Conservation (phyloP, 139 green algal species). For the Zygnema cylindricum region DNA sequence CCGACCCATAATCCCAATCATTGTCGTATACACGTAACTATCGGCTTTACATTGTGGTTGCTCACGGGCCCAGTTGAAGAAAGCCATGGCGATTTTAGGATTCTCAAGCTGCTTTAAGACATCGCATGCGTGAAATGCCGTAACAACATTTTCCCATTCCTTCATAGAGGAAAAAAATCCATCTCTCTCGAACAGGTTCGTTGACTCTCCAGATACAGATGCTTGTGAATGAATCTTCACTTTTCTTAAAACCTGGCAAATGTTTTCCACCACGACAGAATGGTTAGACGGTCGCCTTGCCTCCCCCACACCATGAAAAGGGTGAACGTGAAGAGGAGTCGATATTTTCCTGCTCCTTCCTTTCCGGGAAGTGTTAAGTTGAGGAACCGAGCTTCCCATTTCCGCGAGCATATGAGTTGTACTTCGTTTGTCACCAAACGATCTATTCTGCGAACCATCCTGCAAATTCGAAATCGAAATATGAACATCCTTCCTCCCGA, state of each 20-base stretch:
- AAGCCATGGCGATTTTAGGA: not conserved
- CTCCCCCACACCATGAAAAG: too few relatives aligned
- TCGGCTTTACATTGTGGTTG: constrained; percentile 15
- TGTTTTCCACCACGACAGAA: not conserved
- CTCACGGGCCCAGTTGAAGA: constrained; percentile 36
- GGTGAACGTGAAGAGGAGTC: not conserved
- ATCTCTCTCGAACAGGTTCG: not conserved
- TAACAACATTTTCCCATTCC: not conserved
- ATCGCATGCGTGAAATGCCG: constrained; percentile 36
- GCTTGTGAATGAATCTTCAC: not conserved
- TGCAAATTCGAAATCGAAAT: too few relatives aligned
- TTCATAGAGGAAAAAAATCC: not conserved
- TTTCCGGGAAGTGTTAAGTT: too few relatives aligned
- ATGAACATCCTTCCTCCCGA: too few relatives aligned
- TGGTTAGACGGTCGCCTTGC: not conserved
- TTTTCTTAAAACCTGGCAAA: not conserved
- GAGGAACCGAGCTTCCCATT: too few relatives aligned
- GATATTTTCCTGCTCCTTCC: too few relatives aligned
- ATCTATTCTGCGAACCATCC: too few relatives aligned
- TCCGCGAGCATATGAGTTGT: too few relatives aligned
- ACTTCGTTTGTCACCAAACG: too few relatives aligned
- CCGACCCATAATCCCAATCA: constrained; percentile 33
- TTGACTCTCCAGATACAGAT: not conserved
- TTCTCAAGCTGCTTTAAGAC: constrained; percentile 19
- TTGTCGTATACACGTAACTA: constrained; percentile 36